Evolutionary conservation across 2,329 filamentous ascomycete genomes (phyloP).

Genomic region (Aspergillus sergii): DNA sequence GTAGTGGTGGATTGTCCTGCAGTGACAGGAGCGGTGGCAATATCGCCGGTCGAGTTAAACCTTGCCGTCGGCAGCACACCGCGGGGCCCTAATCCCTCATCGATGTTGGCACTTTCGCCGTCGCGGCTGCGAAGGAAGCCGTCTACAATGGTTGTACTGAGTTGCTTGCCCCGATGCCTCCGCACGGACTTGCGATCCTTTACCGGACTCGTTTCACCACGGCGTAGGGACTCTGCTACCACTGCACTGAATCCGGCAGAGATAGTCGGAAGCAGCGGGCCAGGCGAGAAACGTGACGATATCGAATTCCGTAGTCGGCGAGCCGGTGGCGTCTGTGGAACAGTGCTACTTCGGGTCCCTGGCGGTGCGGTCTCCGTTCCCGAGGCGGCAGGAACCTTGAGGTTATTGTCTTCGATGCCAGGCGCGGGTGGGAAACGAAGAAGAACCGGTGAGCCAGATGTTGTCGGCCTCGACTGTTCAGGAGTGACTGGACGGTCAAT

Average conservation of each 20-base stretch:
- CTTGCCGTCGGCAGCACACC: conserved; percentile 27
- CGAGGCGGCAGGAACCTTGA: conserved; percentile 22
- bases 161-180: conserved; percentile 30
- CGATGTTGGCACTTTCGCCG: conserved; percentile 21
- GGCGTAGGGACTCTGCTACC: conserved; percentile 66
- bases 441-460: conserved; percentile 35
- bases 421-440: conserved; percentile 45
- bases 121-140: conserved; percentile 21
- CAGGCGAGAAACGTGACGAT: conserved; percentile 56
- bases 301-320: conserved; percentile 50
- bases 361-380: conserved; percentile 18
- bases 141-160: conserved; percentile 29
- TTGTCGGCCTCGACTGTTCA: conserved; percentile 17
- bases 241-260: conserved; percentile 64
- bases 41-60: conserved; percentile 30
- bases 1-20: conserved; percentile 27
- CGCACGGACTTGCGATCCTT: conserved; percentile 34
- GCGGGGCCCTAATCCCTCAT: conserved; percentile 20
- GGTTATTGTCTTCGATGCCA: conserved; percentile 29
- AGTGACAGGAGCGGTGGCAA: conserved; percentile 21
- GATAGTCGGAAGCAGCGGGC: conserved; percentile 62
- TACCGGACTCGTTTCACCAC: conserved; percentile 51
- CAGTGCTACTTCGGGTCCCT: conserved; percentile 29
- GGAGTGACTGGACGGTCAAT: conserved; percentile 31
- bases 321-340: conserved; percentile 41